Evolutionary conservation across 2,329 filamentous ascomycete genomes (phyloP), one percentile per base, ranked within the genome.

Genomic region (Diaporthe australafricana): DNA sequence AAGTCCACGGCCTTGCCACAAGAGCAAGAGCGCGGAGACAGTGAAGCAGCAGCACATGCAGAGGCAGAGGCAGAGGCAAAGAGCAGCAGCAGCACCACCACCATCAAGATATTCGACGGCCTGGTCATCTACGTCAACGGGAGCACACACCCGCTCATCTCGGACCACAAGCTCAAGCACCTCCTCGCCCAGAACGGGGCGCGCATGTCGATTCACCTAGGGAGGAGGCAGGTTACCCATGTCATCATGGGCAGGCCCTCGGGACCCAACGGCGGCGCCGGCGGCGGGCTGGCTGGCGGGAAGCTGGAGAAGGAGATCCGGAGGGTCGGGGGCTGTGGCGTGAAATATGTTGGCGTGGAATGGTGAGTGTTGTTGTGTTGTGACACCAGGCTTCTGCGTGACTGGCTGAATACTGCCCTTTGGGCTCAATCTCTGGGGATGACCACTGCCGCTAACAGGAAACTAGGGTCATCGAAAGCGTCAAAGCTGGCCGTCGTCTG

Each of bases 41-140:
- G 76, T 72, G 76, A 79, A 83, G 53, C 81, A 83, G 72, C 84
- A 75, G 20, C 69, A 7, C 42, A 40, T n/a, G 17, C 42, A 38
- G 56, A 42, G 75, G 20, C 69, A 7, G 45, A 40, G 25, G 17
- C 42, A 38, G 56, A 42, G 40, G 27, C 17, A 6, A 87, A 84
- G 75, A 88, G 88, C 38, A 83, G 83, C 70, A 88, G 84, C 81
- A 81, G 66, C 70, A 70, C n/a, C n/a, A n/a, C n/a, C n/a, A n/a
- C 72, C 74, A 79, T 77, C 75, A 78, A 84, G 57, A 88, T 97
- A 68, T 95, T 98, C 79, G 83, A 88, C 55, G 89, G 91, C 20
- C 87, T 95, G 27, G 91, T 89, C 66, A 88, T 98, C 77, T 96
- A 96, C 83, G 88, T 98, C 81, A 98, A 98, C 81, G 95, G 95